Conservation (phyloP, 129 eudicot genomes). For the Pseudognaphalium luteoalbum region DNA sequence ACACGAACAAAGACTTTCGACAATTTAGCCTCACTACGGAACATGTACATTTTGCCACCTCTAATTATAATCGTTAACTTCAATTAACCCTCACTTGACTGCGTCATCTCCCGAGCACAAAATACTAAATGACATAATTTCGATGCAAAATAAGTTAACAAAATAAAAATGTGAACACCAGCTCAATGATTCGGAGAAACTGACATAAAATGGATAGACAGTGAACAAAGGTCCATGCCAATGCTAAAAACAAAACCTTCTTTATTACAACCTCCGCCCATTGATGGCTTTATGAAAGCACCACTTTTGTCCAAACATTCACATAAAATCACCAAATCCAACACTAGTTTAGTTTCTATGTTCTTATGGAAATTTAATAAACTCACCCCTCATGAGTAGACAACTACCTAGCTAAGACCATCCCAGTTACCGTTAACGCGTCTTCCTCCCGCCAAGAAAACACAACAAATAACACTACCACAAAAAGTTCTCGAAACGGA, state of each 20-base stretch:
- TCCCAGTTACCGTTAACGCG: neutral
- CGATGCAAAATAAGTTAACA: neutral
- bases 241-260: constrained; percentile 29
- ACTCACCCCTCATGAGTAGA: constrained; percentile 18
- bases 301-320: constrained; percentile 26
- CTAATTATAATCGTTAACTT: neutral
- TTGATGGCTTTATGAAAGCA: constrained; percentile 35
- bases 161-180: neutral
- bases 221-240: neutral
- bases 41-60: neutral
- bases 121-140: neutral
- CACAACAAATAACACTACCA: no score
- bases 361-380: neutral
- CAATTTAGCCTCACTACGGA: neutral
- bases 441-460: no score
- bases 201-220: constrained; percentile 9
- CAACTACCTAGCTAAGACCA: constrained; percentile 17
- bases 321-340: constrained; percentile 2
- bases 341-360: neutral
- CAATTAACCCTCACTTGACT: neutral
- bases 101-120: neutral
- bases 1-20: neutral
- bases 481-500: constrained; percentile 29
- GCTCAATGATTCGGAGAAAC: constrained; percentile 13
- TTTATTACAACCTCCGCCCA: constrained; percentile 34